Percentiles rank a stretch among this genome's conserved stretches.
phyloP scores from a whole-genome alignment of 768 basidiomycete species.

The Collybia sp. region DNA sequence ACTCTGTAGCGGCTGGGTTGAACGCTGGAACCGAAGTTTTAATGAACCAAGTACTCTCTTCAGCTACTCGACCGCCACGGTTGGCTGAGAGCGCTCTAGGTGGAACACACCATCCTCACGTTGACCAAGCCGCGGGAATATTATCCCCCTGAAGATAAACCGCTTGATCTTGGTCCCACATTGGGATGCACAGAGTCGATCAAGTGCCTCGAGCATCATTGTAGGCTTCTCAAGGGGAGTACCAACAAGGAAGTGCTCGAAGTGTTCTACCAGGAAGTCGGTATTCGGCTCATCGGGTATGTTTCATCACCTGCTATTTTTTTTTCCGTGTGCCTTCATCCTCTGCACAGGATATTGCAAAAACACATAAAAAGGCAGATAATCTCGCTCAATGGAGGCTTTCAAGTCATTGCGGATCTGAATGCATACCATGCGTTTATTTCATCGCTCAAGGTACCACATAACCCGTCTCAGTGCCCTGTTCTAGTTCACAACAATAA shows the following conservation, averaged over 20 bases:
- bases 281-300: slow-evolving; percentile 80
- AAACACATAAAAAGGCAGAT: slow-evolving; percentile 98
- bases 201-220: slow-evolving; percentile 84
- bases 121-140: slow-evolving; percentile 85
- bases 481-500: neutral
- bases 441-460: slow-evolving; percentile 67
- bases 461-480: too few relatives aligned
- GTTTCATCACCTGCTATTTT: slow-evolving; percentile 22
- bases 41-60: slow-evolving; percentile 76
- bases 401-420: slow-evolving; percentile 93
- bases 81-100: slow-evolving; percentile 39
- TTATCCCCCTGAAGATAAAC: slow-evolving; percentile 77
- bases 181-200: slow-evolving; percentile 88
- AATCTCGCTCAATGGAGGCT: slow-evolving; percentile 89
- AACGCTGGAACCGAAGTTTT: slow-evolving; percentile 95
- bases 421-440: slow-evolving; percentile 93
- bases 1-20: slow-evolving; percentile 87
- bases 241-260: slow-evolving; percentile 96
- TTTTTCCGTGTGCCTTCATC: neutral
- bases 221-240: slow-evolving; percentile 85
- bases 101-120: slow-evolving; percentile 88
- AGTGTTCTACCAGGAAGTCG: slow-evolving; percentile 97
- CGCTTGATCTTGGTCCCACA: slow-evolving; percentile 82
- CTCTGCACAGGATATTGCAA: slow-evolving; percentile 72
- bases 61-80: neutral